Evolutionary conservation across 2,329 filamentous ascomycete genomes (phyloP), one percentile per base, ranked within the genome.

Genomic region (Pyricularia grisea): DNA sequence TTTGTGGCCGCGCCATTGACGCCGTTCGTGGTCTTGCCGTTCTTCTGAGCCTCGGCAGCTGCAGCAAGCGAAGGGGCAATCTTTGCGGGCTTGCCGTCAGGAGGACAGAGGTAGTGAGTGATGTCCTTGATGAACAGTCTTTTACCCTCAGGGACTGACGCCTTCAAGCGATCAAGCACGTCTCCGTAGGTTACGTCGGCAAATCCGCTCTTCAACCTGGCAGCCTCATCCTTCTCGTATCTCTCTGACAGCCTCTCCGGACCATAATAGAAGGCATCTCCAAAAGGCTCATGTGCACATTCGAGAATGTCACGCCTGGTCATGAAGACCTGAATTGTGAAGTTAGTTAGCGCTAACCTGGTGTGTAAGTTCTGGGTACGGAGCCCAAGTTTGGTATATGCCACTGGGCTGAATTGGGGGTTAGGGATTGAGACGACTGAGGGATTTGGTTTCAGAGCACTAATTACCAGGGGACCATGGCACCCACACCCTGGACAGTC

Each of bases 71-170:
- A 97, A 2, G 92, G 91, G 11, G 92, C 93, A 70, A 95, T 88
- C 66, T 83, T 83, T 67, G 92, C 87, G 17, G 86, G 83, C 74
- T 90, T 86, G 65, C 85, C 84, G 72, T 91, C 82, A 3, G 92
- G 92, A 5, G 93, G 91, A 72, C 97, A 84, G 73, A 97, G 84
- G 79, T 98, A 98, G 80, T 97, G 91, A 69, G 92, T 90, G 82
- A 98, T 99, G 79, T 98, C 95, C 80, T 99, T 99, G 86, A 99
- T 95, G 82, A 98, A 97, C 74, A 97, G 83, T 74, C 94, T 92
- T 83, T 97, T 97, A 75, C 89, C 91, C 66, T 68, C 67, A 17
- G 67, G 67, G n/a, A 63, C 67, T 0, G 67, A 65, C 23, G 30
- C 25, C 31, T 55, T 68, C n/a, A 68, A 36, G 7, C 60, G 84